A percentile compares a stretch with the other conserved stretches of the same genome.
These are phyloP conservation scores for Lactuca sativa DNA, from an alignment of 129 eudicot species.

Conservation along the genomic window DNA sequence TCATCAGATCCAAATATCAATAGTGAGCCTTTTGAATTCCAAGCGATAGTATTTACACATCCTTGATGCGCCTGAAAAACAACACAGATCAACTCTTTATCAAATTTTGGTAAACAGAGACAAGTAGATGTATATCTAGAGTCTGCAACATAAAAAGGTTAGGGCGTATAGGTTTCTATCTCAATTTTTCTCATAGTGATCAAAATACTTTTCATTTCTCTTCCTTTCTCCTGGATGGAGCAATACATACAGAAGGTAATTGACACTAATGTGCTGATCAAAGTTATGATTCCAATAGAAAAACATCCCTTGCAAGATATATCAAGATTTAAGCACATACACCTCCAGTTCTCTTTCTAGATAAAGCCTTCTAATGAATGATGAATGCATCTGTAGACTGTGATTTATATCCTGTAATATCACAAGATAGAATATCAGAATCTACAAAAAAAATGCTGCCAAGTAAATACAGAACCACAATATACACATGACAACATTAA, in stretches of 20 bases:
- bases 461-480: constrained; percentile 7
- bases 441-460: background rate
- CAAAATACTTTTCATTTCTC: background rate
- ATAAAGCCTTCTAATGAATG: constrained; percentile 66
- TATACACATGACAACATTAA: constrained; percentile 10
- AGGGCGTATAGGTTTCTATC: background rate
- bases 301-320: constrained; percentile 11
- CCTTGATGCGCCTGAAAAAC: constrained; percentile 76
- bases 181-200: background rate
- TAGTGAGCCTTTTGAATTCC: constrained; percentile 91
- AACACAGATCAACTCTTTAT: background rate
- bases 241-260: background rate
- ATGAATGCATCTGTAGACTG: constrained; percentile 79
- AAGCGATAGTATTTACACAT: constrained; percentile 84
- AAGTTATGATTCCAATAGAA: background rate
- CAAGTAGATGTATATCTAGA: background rate
- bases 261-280: background rate
- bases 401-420: constrained; percentile 46
- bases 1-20: constrained; percentile 96
- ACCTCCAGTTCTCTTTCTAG: constrained; percentile 90
- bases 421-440: constrained; percentile 9
- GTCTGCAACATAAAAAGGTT: background rate
- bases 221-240: constrained; percentile 6
- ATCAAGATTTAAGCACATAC: constrained; percentile 9
- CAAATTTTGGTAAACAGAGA: background rate